Evolutionary conservation across 2,329 filamentous ascomycete species (phyloP), one percentile per base, ranked within the genome.

Genomic region (Didymosphaeria variabile): DNA sequence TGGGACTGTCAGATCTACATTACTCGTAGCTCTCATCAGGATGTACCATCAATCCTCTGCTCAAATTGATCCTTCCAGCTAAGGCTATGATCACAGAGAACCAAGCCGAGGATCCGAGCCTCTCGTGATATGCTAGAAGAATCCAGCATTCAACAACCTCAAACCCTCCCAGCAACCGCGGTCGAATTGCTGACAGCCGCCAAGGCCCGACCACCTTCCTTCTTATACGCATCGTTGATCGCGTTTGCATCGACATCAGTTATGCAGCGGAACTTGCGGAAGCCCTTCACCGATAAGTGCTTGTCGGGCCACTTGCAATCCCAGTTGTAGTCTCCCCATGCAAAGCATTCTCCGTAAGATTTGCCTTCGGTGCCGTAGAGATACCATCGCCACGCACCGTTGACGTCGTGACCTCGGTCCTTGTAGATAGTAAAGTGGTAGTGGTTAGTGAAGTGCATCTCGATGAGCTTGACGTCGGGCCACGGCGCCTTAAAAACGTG

Each of bases 391-490:
- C 49, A 52, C 3, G 17, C 12, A 3, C 32, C 49, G 32, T 38
- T 32, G 31, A 26, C 32, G 1, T 12, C 13, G 21, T 38, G 15
- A 13, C 49, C 32, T 13, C n/a, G n/a, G 10, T 38, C 32, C 10
- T 52, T 52, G 49, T 38, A 52, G 10, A 52, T 52, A n/a, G 49
- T 52, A n/a, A 23, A 52, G 19, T 52, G 32, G 29, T 34, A 52
- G 9, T 52, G 13, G 32, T 52, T 52, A 9, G 49, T 52, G 49
- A 52, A 52, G 32, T 52, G 49, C 49, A 52, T 52, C 49, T 52
- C 49, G 31, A 52, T 26, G n/a, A 52, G 31, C n/a, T 52, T 38
- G 32, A 52, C 49, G 32, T 52, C 49, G n/a, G 49, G 49, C 49
- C 49, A 52, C 8, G 49, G 49, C 12, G 49, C 12, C 49, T 52